Base-by-base conservation (phyloP, 208 protist genomes). In the Endotrypanum monterogeii region DNA sequence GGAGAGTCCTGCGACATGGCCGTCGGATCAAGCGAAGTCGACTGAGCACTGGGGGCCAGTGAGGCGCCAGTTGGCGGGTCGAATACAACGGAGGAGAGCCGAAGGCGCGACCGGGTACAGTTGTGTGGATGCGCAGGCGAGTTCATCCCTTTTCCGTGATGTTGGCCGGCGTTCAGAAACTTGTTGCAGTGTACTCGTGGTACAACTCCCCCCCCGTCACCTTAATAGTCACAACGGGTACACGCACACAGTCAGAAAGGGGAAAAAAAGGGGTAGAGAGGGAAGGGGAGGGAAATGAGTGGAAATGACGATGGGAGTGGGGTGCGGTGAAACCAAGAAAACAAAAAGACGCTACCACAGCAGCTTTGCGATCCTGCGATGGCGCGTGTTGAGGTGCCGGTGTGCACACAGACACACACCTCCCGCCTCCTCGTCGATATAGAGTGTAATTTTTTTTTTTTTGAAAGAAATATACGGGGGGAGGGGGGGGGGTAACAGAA, bases 1-100 rank as follows among this genome's bases (percentile, higher is more conserved):
- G 54, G 48, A n/a, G 51, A 58, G 67, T 72, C 35, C 51, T 50
- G 67, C 20, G 52, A 58, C 37, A 44, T 35, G 14, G 35, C 30
- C n/a, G 50, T 20, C 14, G 25, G 12, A 35, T 72, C 51, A 4
- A 23, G 54, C 51, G 39, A 77, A 30, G 44, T 30, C 62, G n/a
- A 8, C 28, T 46, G 23, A 25, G 41, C 41, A 14, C 12, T n/a
- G 2, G 9, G 58, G 7, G 20, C 18, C 20, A 20, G 58, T 6
- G 35, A 44, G 20, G n/a, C 1, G 8, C 58, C 35, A 28, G n/a
- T 12, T 41, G 35, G 58, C 12, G 35, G 35, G 58, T 63, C 5
- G 20, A 63, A 12, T 46, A 35, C 14, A 25, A 30, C 62, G 14
- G 25, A 46, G 62, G 41, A 51, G 37, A 39, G 62, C 37, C 28